Evolutionary conservation across 2,329 filamentous ascomycete genomes (phyloP).

Genomic region (Fusarium devonianum): DNA sequence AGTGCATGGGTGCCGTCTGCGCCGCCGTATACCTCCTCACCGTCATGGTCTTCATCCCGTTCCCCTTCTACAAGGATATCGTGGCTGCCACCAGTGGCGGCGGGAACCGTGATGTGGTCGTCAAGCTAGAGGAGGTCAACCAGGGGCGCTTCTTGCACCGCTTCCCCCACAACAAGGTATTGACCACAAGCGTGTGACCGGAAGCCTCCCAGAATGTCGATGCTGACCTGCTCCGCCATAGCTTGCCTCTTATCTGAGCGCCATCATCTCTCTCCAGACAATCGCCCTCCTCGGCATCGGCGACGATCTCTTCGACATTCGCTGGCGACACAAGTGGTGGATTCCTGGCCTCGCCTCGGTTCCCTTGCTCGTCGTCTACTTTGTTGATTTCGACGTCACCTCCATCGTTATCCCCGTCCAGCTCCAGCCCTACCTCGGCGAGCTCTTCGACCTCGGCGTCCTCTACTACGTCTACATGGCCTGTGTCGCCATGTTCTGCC

Average conservation of each 20-base stretch:
- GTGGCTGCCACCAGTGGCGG: constrained; percentile 93
- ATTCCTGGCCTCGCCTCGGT: constrained; percentile 94
- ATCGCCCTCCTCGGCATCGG: constrained; percentile 91
- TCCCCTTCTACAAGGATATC: constrained; percentile 98
- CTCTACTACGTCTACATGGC: constrained; percentile 98
- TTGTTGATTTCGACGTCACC: constrained; percentile 97
- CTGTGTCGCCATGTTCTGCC: constrained; percentile 93
- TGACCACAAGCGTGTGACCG: too few relatives aligned
- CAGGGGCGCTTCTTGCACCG: constrained; percentile 85
- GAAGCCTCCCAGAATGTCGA: too few relatives aligned
- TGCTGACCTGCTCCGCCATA: constrained; percentile 46
- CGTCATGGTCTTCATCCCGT: constrained; percentile 92
- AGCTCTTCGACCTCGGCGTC: constrained; percentile 81
- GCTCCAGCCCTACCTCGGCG: constrained; percentile 82
- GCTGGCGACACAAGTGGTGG: constrained; percentile 98
- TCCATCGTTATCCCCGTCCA: constrained; percentile 90
- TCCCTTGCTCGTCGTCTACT: constrained; percentile 94
- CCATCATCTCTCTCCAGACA: constrained; percentile 89
- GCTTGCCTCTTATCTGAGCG: constrained; percentile 94
- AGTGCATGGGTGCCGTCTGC: constrained; percentile 94
- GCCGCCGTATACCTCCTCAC: constrained; percentile 90
- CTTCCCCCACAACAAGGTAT: constrained; percentile 93
- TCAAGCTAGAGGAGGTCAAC: constrained; percentile 76
- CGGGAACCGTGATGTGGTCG: constrained; percentile 86
- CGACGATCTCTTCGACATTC: constrained; percentile 96